phyloP scores from a whole-genome alignment of 2,329 filamentous ascomycete genomes.

The Clonostachys byssicola region DNA sequence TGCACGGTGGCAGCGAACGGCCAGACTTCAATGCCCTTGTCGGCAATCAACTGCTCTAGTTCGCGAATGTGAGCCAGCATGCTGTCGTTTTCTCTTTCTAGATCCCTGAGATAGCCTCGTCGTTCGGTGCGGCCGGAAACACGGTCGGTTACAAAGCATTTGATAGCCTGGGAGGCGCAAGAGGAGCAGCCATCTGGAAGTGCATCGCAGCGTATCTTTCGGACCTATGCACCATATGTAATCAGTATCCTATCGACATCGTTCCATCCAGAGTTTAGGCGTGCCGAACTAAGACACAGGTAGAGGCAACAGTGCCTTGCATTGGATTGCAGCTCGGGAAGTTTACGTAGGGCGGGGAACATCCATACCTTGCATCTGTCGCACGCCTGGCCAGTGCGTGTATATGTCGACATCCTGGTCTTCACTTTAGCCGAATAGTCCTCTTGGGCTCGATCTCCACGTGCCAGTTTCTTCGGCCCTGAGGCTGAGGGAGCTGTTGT shows the following conservation, averaged over 20 bases:
- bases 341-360: background rate
- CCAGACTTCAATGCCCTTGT: slow-evolving; percentile 55
- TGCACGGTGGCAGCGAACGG: slow-evolving; percentile 15
- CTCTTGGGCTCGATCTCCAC: slow-evolving; percentile 40
- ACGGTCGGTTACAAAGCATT: slow-evolving; percentile 82
- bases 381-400: slow-evolving; percentile 77
- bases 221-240: slow-evolving; percentile 44
- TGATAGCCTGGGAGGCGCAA: slow-evolving; percentile 70
- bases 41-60: slow-evolving; percentile 61
- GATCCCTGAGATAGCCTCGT: slow-evolving; percentile 71
- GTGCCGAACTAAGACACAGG: background rate
- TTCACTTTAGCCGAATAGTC: slow-evolving; percentile 54
- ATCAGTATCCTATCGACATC: slow-evolving; percentile 3
- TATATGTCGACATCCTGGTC: slow-evolving; percentile 49
- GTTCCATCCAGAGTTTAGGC: background rate
- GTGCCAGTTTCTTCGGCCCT: slow-evolving; percentile 41
- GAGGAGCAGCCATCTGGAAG: slow-evolving; percentile 77
- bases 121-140: slow-evolving; percentile 78
- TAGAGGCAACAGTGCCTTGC: too few species aligned
- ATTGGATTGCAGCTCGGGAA: too few species aligned
- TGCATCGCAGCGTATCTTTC: slow-evolving; percentile 86
- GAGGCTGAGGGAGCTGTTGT: slow-evolving; percentile 11
- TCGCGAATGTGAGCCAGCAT: slow-evolving; percentile 64
- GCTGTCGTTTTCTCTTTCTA: slow-evolving; percentile 68
- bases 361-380: slow-evolving; percentile 75